These are phyloP conservation scores for Pythium aquatile DNA, from an alignment of 352 stramenopile species.

Conservation along the genomic window DNA sequence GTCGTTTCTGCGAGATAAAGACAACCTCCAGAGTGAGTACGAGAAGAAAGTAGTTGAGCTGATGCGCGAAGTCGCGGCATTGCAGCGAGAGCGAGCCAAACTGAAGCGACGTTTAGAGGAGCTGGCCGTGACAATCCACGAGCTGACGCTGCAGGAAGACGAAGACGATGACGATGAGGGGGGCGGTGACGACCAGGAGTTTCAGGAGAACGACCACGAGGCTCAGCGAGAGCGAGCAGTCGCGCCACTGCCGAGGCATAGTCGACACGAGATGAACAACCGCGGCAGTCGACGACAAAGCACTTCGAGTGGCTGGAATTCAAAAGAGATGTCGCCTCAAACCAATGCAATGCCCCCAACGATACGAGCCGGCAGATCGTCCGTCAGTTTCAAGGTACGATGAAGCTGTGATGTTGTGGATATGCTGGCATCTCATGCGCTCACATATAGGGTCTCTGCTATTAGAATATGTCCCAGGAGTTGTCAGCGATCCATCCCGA, in stretches of 20 bases:
- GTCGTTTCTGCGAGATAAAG: conserved; percentile 28
- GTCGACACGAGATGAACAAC: conserved; percentile 1
- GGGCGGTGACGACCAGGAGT: conserved; percentile 26
- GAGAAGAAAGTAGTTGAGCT: conserved; percentile 38
- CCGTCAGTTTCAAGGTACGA: conserved; percentile 16
- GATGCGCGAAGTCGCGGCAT: conserved; percentile 36
- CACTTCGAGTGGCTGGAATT: background rate
- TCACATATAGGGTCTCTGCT: background rate
- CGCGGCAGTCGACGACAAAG: background rate
- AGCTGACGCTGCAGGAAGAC: conserved; percentile 76
- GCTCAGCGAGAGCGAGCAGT: background rate
- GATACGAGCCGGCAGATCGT: background rate
- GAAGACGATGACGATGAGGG: conserved; percentile 34
- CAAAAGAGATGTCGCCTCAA: background rate
- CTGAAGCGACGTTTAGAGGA: conserved; percentile 50
- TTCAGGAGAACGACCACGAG: background rate
- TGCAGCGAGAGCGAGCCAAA: conserved; percentile 44
- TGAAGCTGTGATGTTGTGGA: background rate
- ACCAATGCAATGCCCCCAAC: background rate
- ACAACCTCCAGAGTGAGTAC: conserved; percentile 31
- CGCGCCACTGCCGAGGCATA: background rate
- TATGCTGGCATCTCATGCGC: too few species aligned
- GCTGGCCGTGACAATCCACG: conserved; percentile 73
- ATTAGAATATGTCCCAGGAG: conserved; percentile 27
- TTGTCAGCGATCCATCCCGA: conserved; percentile 21